phyloP scores from a whole-genome alignment of 164 flowering plant genomes.

The Dillenia turbinata region DNA sequence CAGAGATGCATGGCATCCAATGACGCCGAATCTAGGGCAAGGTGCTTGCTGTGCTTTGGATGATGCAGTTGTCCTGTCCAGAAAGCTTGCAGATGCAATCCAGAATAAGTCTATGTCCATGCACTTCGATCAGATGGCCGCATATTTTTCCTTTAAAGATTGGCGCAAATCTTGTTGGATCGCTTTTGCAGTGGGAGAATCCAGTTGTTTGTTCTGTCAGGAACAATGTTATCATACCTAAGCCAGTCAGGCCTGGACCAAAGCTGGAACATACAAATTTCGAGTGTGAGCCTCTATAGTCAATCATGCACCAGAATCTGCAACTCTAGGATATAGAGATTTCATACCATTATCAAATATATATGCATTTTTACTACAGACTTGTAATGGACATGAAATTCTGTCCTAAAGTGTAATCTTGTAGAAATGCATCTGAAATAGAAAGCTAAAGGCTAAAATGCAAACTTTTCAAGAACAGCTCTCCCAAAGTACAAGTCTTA shows the following conservation, averaged over 20 bases:
- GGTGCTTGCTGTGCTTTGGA: conserved; percentile 94
- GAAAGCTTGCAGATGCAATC: conserved; percentile 49
- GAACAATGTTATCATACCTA: conserved; percentile 69
- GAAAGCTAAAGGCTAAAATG: too few relatives aligned
- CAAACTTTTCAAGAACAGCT: too few relatives aligned
- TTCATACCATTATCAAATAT: too few relatives aligned
- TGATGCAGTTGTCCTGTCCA: conserved; percentile 74
- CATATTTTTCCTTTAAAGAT: conserved; percentile 69
- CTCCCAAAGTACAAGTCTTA: too few relatives aligned
- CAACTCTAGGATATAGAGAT: neutral
- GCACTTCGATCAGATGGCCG: conserved; percentile 71
- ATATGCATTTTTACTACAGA: too few relatives aligned
- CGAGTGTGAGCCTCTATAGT: conserved; percentile 50
- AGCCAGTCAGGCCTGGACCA: conserved; percentile 69
- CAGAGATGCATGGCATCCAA: conserved; percentile 99
- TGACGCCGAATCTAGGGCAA: conserved; percentile 98
- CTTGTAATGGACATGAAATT: too few relatives aligned
- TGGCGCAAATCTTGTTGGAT: conserved; percentile 73
- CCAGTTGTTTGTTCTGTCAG: conserved; percentile 61
- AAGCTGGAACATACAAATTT: conserved; percentile 84
- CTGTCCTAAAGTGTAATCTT: too few relatives aligned
- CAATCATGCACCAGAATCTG: neutral
- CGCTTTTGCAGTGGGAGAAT: conserved; percentile 74
- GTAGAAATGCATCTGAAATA: too few relatives aligned
- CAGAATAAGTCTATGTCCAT: conserved; percentile 20